phyloP scores from a whole-genome alignment of 306 rosid species.

The Quercus suber region DNA sequence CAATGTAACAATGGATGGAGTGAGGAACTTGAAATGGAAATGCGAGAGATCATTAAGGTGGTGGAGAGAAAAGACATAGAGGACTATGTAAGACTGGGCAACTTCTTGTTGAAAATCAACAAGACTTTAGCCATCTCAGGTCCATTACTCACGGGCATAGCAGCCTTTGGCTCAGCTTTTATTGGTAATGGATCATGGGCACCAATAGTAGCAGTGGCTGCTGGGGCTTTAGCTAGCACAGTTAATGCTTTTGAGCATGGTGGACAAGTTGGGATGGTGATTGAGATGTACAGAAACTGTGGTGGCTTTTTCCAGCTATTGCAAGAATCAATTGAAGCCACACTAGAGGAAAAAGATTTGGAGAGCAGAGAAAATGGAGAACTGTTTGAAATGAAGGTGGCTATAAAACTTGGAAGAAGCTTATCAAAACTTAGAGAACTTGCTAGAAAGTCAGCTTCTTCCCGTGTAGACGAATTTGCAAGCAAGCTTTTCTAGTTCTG shows the following conservation, averaged over 20 bases:
- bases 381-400: slow-evolving; percentile 57
- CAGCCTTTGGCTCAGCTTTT: slow-evolving; percentile 51
- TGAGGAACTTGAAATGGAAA: slow-evolving; percentile 43
- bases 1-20: slow-evolving; percentile 52
- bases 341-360: slow-evolving; percentile 43
- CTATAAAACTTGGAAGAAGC: slow-evolving; percentile 66
- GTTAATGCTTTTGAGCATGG: slow-evolving; percentile 61
- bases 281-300: slow-evolving; percentile 61
- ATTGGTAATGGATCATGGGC: slow-evolving; percentile 34
- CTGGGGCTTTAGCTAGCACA: slow-evolving; percentile 51
- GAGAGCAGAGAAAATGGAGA: slow-evolving; percentile 67
- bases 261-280: slow-evolving; percentile 71
- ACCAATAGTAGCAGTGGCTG: slow-evolving; percentile 37
- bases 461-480: slow-evolving; percentile 52
- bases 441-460: slow-evolving; percentile 44
- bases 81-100: slow-evolving; percentile 71
- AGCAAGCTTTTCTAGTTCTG: slow-evolving; percentile 50
- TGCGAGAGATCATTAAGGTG: slow-evolving; percentile 54
- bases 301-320: slow-evolving; percentile 50
- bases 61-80: slow-evolving; percentile 52
- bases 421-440: slow-evolving; percentile 47
- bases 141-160: slow-evolving; percentile 68
- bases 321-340: slow-evolving; percentile 41
- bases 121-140: slow-evolving; percentile 61
- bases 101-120: slow-evolving; percentile 49